Evolutionary conservation across 2,329 filamentous ascomycete species (phyloP).

Genomic region (Hortaea werneckii): DNA sequence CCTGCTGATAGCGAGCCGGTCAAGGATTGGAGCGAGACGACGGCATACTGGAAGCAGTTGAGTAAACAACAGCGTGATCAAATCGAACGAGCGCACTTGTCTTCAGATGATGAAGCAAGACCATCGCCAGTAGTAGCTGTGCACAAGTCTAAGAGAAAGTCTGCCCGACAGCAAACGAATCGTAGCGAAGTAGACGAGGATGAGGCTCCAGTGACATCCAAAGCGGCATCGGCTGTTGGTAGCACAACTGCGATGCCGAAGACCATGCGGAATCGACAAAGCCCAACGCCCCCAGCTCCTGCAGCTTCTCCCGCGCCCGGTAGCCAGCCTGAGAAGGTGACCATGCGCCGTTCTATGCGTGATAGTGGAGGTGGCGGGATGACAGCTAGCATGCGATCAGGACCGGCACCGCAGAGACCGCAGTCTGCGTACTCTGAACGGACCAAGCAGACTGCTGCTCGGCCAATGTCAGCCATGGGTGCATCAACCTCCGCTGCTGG

Average conservation of each 20-base stretch:
- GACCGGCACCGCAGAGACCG: conserved; percentile 9
- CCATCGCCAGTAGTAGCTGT: conserved; percentile 6
- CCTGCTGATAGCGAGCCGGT: conserved; percentile 1
- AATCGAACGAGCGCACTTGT: conserved; percentile 44
- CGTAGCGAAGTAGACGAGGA: not conserved
- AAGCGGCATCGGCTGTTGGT: conserved; percentile 25
- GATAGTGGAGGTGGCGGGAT: conserved; percentile 23
- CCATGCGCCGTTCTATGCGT: conserved; percentile 31
- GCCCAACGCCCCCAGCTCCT: conserved; percentile 9
- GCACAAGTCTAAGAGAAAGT: conserved; percentile 32
- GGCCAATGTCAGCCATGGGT: conserved; percentile 1
- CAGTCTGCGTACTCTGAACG: conserved; percentile 5
- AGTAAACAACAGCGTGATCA: conserved; percentile 53
- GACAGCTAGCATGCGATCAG: conserved; percentile 18
- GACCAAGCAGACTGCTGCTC: not conserved
- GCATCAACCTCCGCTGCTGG: not conserved
- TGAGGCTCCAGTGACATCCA: not conserved
- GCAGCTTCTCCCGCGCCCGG: conserved; percentile 1
- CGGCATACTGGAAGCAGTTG: conserved; percentile 59
- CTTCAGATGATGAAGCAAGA: conserved; percentile 19
- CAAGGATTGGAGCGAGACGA: conserved; percentile 56
- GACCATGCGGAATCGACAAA: conserved; percentile 21
- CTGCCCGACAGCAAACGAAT: not conserved
- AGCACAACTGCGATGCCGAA: conserved; percentile 34
- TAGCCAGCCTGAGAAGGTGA: conserved; percentile 13